Percentiles rank a stretch among this genome's conserved stretches.
These are phyloP conservation scores for Paratinospora sagittata DNA, from an alignment of 164 flowering plant genomes.

Conservation along the genomic window DNA sequence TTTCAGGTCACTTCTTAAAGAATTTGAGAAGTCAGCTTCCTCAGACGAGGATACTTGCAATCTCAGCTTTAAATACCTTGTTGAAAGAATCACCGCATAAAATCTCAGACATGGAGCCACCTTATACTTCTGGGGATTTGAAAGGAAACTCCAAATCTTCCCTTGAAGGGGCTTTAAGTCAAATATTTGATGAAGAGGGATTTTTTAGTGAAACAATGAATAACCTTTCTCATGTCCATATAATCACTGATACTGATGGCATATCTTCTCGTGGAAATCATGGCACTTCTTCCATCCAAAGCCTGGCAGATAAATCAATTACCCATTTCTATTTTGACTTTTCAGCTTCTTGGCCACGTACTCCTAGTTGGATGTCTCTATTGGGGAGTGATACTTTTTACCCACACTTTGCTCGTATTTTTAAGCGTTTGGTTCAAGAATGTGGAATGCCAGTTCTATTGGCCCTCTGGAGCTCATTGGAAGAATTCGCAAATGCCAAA, in stretches of 20 bases:
- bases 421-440: conserved; percentile 86
- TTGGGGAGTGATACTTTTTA: conserved; percentile 77
- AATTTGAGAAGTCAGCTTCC: conserved; percentile 92
- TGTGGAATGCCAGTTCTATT: conserved; percentile 79
- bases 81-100: conserved; percentile 86
- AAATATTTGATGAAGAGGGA: conserved; percentile 75
- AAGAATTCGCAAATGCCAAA: conserved; percentile 69
- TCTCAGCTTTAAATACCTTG: conserved; percentile 84
- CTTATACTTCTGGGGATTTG: conserved; percentile 18
- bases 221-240: conserved; percentile 89
- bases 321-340: conserved; percentile 94
- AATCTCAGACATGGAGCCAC: conserved; percentile 28
- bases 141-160: conserved; percentile 45
- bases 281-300: conserved; percentile 63
- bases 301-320: conserved; percentile 83
- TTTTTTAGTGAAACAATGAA: conserved; percentile 73
- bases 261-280: conserved; percentile 68
- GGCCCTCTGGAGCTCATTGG: conserved; percentile 53
- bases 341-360: conserved; percentile 95
- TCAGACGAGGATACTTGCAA: conserved; percentile 93
- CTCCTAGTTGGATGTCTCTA: conserved; percentile 94
- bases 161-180: conserved; percentile 65
- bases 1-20: conserved; percentile 83
- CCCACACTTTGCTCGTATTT: conserved; percentile 85
- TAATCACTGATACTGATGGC: conserved; percentile 61